These are phyloP conservation scores for Cryptococcus neoformans DNA, from an alignment of 1,284 basidiomycete genomes.

Conservation along the genomic window DNA sequence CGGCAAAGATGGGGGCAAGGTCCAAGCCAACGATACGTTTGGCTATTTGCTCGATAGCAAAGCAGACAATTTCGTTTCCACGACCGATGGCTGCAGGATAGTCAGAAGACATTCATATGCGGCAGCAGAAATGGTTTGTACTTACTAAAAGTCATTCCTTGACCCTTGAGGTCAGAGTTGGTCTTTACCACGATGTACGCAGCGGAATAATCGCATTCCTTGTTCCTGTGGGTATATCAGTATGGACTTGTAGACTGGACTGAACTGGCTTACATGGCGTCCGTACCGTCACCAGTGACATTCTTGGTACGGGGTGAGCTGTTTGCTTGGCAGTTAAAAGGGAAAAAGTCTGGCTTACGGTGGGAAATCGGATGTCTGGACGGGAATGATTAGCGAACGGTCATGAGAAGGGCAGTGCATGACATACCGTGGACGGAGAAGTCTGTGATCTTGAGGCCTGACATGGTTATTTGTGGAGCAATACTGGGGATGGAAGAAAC, in stretches of 20 bases:
- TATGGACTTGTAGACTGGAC: not conserved
- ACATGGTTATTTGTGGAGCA: conserved; percentile 13
- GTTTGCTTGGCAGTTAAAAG: not conserved
- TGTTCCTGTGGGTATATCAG: conserved; percentile 61
- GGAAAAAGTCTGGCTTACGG: conserved; percentile 50
- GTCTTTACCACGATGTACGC: conserved; percentile 81
- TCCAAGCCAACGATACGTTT: conserved; percentile 79
- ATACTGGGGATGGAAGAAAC: too few relatives aligned
- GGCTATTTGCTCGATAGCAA: conserved; percentile 73
- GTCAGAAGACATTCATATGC: not conserved
- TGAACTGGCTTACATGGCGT: conserved; percentile 64
- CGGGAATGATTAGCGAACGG: conserved; percentile 4
- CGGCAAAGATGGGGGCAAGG: conserved; percentile 72
- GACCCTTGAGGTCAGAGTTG: conserved; percentile 63
- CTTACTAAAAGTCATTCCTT: conserved; percentile 87
- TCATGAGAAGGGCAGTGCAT: not conserved
- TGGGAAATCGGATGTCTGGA: conserved; percentile 76
- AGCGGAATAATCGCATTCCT: conserved; percentile 90
- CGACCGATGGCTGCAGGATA: conserved; percentile 67
- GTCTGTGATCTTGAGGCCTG: conserved; percentile 38
- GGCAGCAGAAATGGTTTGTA: not conserved
- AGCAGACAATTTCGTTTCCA: conserved; percentile 89
- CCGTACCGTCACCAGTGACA: conserved; percentile 79
- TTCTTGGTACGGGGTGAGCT: conserved; percentile 23
- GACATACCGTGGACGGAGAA: conserved; percentile 48